phyloP scores from a whole-genome alignment of 805 yeast genomes.

The Danielia reshetovae region DNA sequence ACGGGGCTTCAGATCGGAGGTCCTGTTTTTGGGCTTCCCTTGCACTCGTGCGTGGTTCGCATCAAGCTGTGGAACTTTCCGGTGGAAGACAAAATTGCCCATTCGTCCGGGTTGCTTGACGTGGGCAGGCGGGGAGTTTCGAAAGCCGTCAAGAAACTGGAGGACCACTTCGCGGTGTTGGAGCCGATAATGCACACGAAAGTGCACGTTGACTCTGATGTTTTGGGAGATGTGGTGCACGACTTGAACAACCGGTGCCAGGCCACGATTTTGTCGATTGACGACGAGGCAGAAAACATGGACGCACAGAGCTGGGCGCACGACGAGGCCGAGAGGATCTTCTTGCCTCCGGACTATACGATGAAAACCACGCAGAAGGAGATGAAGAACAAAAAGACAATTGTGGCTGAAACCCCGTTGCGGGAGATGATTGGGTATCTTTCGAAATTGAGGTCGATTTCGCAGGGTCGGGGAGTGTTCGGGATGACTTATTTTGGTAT shows the following conservation, averaged over 20 bases:
- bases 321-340: slow-evolving; percentile 57
- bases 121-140: slow-evolving; percentile 38
- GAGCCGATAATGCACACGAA: slow-evolving; percentile 86
- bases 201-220: slow-evolving; percentile 63
- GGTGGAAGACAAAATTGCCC: slow-evolving; percentile 38
- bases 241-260: slow-evolving; percentile 77
- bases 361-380: slow-evolving; percentile 23
- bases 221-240: slow-evolving; percentile 78
- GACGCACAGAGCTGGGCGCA: slow-evolving; percentile 45
- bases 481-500: slow-evolving; percentile 75
- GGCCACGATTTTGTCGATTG: slow-evolving; percentile 69
- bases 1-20: slow-evolving; percentile 71
- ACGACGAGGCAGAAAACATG: slow-evolving; percentile 49
- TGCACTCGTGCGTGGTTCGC: slow-evolving; percentile 58
- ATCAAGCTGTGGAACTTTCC: slow-evolving; percentile 54
- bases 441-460: slow-evolving; percentile 69
- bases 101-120: slow-evolving; percentile 39
- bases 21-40: slow-evolving; percentile 48
- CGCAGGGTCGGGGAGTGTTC: slow-evolving; percentile 86
- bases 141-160: slow-evolving; percentile 17
- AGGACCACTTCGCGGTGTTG: slow-evolving; percentile 47
- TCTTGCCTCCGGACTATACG: slow-evolving; percentile 77
- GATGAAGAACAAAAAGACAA: slow-evolving; percentile 46
- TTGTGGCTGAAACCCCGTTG: slow-evolving; percentile 81
- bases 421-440: slow-evolving; percentile 89